Base-by-base conservation (phyloP, 2,329 filamentous ascomycete genomes). In the Aspergillus chevalieri region DNA sequence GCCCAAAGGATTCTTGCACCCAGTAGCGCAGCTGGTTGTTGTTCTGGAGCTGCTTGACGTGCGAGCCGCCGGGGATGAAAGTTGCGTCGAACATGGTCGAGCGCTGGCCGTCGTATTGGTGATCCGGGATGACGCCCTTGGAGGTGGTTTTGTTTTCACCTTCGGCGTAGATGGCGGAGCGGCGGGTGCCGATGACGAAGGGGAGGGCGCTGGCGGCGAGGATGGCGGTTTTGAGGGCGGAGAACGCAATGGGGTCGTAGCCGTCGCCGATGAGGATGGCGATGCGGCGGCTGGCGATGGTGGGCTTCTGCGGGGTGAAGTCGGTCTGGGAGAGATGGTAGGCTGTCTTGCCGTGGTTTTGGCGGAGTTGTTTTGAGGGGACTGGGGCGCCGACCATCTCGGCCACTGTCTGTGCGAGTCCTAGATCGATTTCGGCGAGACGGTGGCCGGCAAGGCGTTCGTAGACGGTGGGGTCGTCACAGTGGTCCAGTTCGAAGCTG, bases 201-300 rank as follows among this genome's bases (percentile, higher is more conserved):
- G 86, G 83, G 1, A 88, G 71, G 1, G 87, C 87, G 3, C 78
- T 72, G 2, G 80, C 80, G 0, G 81, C 79, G 4, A 75, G 77
- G 4, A 90, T 65, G 0, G 83, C 84, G 0, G 77, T 77, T 50
- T 84, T 82, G 28, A 90, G 79, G 4, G 80, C 82, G 22, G 77
- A 76, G 63, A 87, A 89, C 2, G 83, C 78, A 1, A 78, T 61
- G 1, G 78, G 65, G 57, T 93, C 87, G 62, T 85, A 93, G 1
- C 87, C 87, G 52, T 93, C 87, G 2, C 83, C 86, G 22, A 93
- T 81, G 12, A 93, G 74, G 58, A 93, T 85, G 12, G 85, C 87
- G 3, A 93, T 77, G 36, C 84, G 81, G 1, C 88, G 85, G 1
- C 82, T 82, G 1, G 76, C 79, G 55, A 93, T 89, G 0, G 83